phyloP scores from a whole-genome alignment of 2,329 filamentous ascomycete genomes.

The Cladorrhinum sp. region DNA sequence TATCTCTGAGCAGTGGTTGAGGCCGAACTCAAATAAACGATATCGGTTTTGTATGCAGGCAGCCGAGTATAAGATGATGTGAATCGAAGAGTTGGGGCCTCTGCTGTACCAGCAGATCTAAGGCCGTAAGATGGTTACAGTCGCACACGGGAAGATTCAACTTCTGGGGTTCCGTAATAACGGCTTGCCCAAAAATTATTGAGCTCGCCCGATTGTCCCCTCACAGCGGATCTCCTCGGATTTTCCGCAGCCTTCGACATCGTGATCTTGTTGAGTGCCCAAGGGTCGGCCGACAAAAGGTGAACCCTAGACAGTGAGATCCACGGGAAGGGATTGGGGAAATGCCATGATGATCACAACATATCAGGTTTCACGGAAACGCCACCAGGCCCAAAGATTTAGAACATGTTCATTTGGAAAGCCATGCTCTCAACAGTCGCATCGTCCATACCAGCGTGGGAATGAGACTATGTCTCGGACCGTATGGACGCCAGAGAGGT shows the following conservation, averaged over 20 bases:
- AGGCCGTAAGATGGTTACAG: constrained; percentile 28
- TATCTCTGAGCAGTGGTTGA: constrained; percentile 4
- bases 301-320: background rate
- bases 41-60: constrained; percentile 14
- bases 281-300: background rate
- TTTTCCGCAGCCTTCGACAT: background rate
- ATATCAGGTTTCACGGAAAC: constrained; percentile 18
- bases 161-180: constrained; percentile 10
- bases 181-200: constrained; percentile 6
- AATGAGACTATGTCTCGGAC: constrained; percentile 85
- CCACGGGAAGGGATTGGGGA: constrained; percentile 19
- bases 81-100: background rate
- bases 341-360: constrained; percentile 39
- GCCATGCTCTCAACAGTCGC: constrained; percentile 48
- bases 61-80: constrained; percentile 7
- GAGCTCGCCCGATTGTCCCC: constrained; percentile 3
- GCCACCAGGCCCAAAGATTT: background rate
- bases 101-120: constrained; percentile 12
- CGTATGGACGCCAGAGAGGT: constrained; percentile 76
- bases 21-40: constrained; percentile 3
- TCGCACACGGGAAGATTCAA: constrained; percentile 17
- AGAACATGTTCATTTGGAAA: constrained; percentile 9
- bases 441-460: constrained; percentile 68
- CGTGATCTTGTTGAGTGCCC: background rate
- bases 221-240: constrained; percentile 4